Base-by-base conservation (phyloP, 108 stramenopile genomes). In the Cyclostephanos invisitatus region DNA sequence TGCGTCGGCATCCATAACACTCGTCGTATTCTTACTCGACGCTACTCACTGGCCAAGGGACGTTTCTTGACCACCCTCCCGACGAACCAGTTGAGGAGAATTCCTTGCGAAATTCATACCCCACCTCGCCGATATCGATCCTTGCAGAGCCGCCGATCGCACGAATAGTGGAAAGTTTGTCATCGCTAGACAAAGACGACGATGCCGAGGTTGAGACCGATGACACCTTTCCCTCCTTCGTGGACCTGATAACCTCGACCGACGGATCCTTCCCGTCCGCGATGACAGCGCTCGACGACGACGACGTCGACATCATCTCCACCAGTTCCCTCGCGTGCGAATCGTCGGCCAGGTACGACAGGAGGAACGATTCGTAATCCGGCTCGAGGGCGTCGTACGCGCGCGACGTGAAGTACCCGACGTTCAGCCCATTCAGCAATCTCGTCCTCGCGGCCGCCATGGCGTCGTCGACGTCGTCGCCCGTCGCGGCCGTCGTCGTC, bases 371-470 rank as follows among this genome's bases (percentile, higher is more conserved):
- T 32, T 74, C 51, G 54, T 81, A 81, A 74, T 81, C 80, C 24
- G 80, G 80, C 9, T 81, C 73, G 57, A 74, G 35, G 22, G 66
- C 22, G 54, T 81, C 80, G 65, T 65, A 81, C 15, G 80, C 80
- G 37, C 80, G 61, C 17, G 29, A 8, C 47, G 58, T 40, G 42
- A 74, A 81, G 62, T 73, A 81, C 35, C 78, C 61, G 7, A 44
- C 58, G 48, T 50, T 60, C 7, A 73, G 46, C 35, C 72, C 75
- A 18, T 68, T 29, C 5, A 67, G 56, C 48, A 54, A 29, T 27
- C 56, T 51, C 25, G 58, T 38, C 38, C 36, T 68, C 4, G 72
- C 67, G 14, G 44, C 44, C 44, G 0, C 3, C 44, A 15, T 14
- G 44, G 44, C 44, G 1, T 3, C 44, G 44, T 46, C 44, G 12